These are phyloP conservation scores for Mycena leptocephala DNA, from an alignment of 768 basidiomycete species.

Conservation along the genomic window DNA sequence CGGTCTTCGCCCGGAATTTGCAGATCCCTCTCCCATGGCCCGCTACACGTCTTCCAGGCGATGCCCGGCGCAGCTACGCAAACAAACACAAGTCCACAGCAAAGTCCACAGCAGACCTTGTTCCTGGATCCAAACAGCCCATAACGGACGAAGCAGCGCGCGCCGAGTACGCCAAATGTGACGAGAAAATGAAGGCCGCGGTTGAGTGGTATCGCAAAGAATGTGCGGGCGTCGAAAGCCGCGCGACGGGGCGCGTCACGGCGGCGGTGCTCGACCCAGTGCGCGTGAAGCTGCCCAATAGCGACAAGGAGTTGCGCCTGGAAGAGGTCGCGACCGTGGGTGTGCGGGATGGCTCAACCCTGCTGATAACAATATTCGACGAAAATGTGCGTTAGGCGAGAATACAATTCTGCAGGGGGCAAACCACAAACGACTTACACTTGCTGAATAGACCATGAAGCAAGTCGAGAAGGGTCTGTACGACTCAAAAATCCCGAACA, in stretches of 20 bases:
- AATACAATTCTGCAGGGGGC: not conserved
- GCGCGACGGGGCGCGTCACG: conserved; percentile 84
- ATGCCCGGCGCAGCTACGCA: conserved; percentile 25
- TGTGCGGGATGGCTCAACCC: conserved; percentile 81
- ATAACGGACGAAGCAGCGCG: conserved; percentile 69
- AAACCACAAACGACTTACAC: conserved; percentile 38
- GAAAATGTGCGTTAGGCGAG: conserved; percentile 71
- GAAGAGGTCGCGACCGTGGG: conserved; percentile 88
- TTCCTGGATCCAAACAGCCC: conserved; percentile 79
- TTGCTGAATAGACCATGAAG: conserved; percentile 78
- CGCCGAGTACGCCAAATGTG: conserved; percentile 75
- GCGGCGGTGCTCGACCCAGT: conserved; percentile 82
- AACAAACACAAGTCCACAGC: not conserved
- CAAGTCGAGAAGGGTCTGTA: conserved; percentile 83
- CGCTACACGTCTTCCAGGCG: not conserved
- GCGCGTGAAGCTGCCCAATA: conserved; percentile 66
- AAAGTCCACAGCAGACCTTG: conserved; percentile 69
- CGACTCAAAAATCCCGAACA: conserved; percentile 80
- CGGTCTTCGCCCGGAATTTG: not conserved
- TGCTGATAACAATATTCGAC: conserved; percentile 85
- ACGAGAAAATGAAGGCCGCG: conserved; percentile 73
- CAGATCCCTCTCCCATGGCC: not conserved
- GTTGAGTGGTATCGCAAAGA: conserved; percentile 88
- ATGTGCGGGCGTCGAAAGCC: conserved; percentile 78
- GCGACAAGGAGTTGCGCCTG: conserved; percentile 59